Conservation (phyloP, 2,329 filamentous ascomycete species). For the Zelopaecilomyces penicillatus region DNA sequence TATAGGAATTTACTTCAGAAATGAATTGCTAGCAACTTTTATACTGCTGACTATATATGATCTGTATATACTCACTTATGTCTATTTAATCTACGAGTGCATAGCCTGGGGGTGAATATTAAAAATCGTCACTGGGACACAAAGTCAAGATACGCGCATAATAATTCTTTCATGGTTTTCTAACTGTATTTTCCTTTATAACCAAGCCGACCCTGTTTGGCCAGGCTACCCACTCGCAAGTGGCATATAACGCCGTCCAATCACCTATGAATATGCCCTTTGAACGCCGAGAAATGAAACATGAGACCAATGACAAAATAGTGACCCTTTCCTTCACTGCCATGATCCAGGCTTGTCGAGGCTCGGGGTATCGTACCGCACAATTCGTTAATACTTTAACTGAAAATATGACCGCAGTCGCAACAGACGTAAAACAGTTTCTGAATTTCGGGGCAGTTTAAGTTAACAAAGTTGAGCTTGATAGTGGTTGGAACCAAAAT, state of each 20-base stretch:
- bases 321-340: background rate
- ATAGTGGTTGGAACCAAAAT: conserved; percentile 4
- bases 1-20: too few species aligned
- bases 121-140: too few species aligned
- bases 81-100: too few species aligned
- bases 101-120: too few species aligned
- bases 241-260: background rate
- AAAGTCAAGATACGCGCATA: too few species aligned
- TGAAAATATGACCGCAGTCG: conserved; percentile 82
- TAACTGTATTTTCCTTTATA: too few species aligned
- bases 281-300: conserved; percentile 4
- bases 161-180: too few species aligned
- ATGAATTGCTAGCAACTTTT: too few species aligned
- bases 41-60: too few species aligned
- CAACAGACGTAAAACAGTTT: conserved; percentile 94
- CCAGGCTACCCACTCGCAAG: too few species aligned
- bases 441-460: conserved; percentile 31
- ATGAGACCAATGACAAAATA: background rate
- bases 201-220: too few species aligned
- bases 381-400: conserved; percentile 29
- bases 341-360: background rate
- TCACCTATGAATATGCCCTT: background rate
- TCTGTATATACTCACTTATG: too few species aligned
- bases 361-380: conserved; percentile 12
- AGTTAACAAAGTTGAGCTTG: background rate